Conservation (phyloP, 2,329 filamentous ascomycete species). For the Trichoderma polysporum region DNA sequence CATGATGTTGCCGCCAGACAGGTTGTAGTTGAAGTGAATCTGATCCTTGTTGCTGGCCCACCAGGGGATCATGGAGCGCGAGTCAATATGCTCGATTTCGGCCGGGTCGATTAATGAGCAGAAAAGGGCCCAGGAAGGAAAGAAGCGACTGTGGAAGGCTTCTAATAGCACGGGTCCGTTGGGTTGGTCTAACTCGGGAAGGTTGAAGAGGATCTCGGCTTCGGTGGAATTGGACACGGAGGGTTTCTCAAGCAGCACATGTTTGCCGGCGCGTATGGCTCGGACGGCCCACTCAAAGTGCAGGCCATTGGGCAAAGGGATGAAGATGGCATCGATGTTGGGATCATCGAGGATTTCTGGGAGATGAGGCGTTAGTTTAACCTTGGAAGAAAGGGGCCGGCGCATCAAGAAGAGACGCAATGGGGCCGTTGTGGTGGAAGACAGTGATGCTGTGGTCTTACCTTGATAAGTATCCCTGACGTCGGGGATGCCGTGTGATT, state of each 20-base stretch:
- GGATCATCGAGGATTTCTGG: slow-evolving; percentile 39
- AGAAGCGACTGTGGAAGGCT: slow-evolving; percentile 53
- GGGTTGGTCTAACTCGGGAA: slow-evolving; percentile 34
- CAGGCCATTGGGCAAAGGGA: slow-evolving; percentile 46
- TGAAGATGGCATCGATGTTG: slow-evolving; percentile 48
- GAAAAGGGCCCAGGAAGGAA: slow-evolving; percentile 48
- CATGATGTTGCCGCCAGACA: slow-evolving; percentile 44
- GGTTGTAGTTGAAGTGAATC: slow-evolving; percentile 44
- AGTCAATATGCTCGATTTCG: slow-evolving; percentile 38
- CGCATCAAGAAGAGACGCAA: too few relatives aligned
- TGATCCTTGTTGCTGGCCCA: slow-evolving; percentile 38
- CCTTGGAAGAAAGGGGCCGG: too few relatives aligned
- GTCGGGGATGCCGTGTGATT: slow-evolving; percentile 51
- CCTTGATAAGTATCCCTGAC: slow-evolving; percentile 50
- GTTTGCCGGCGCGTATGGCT: slow-evolving; percentile 47
- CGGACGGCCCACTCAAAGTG: slow-evolving; percentile 50
- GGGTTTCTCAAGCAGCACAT: slow-evolving; percentile 29
- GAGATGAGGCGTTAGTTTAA: not conserved
- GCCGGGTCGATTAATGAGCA: slow-evolving; percentile 38
- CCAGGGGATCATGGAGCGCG: slow-evolving; percentile 33
- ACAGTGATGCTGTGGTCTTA: slow-evolving; percentile 29
- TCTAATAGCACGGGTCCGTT: slow-evolving; percentile 50
- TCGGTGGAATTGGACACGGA: slow-evolving; percentile 16
- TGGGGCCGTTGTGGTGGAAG: not conserved
- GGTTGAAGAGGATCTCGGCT: slow-evolving; percentile 45